phyloP scores from a whole-genome alignment of 345 rosid genomes.

The Syzygium aromaticum region DNA sequence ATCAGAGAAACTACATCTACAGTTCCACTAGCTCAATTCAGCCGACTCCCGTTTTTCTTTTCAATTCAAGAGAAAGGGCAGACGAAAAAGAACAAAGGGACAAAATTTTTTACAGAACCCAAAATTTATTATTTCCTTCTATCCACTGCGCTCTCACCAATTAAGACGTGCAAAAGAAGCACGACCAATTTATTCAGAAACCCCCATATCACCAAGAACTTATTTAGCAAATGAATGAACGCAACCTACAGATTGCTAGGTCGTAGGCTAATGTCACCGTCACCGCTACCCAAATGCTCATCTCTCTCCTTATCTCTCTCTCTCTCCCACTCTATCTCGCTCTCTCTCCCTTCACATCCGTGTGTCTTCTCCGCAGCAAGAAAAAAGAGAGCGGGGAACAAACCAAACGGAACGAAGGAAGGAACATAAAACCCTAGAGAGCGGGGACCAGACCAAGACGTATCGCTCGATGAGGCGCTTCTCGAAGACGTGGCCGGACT shows the following conservation, averaged over 20 bases:
- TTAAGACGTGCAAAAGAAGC: neutral
- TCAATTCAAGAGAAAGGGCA: neutral
- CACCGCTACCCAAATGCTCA: neutral
- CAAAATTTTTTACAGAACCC: neutral
- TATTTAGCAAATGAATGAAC: neutral
- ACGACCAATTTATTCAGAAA: neutral
- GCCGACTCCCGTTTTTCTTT: neutral
- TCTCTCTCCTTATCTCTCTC: neutral
- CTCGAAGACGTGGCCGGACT: slow-evolving; percentile 81
- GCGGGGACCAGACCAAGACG: slow-evolving; percentile 33
- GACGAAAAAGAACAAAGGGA: neutral
- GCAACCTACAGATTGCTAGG: neutral
- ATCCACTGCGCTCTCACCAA: neutral
- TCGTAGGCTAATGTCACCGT: neutral
- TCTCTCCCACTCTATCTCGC: neutral
- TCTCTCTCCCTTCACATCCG: neutral
- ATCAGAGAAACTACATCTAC: neutral
- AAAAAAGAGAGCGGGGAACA: neutral
- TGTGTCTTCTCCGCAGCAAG: neutral
- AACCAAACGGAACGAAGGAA: neutral
- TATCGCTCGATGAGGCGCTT: slow-evolving; percentile 87
- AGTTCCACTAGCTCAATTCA: neutral
- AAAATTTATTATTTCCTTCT: neutral
- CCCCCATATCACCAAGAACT: neutral
- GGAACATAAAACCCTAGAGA: slow-evolving; percentile 22